Evolutionary conservation across 177 flowering plant species (phyloP), one percentile per base, ranked within the genome.

Genomic region (Vitis hybrid): DNA sequence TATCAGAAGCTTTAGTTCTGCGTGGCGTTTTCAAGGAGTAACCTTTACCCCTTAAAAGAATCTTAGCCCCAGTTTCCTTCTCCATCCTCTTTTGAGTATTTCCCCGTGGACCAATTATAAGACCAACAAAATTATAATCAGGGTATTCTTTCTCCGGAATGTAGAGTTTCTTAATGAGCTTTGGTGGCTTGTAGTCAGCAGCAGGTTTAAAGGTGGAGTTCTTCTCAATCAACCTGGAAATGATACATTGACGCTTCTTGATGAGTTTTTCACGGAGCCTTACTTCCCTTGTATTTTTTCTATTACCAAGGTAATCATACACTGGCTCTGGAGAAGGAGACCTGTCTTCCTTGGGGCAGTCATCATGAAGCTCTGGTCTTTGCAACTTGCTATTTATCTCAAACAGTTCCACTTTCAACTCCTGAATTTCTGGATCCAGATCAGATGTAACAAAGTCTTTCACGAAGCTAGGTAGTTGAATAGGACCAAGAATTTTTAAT

Each of bases 71-170:
- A 54, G 83, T 79, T 74, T 84, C 76, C 56, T 61, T 80, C 75
- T 86, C 81, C 87, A 86, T 79, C 66, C 78, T 80, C 70, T 81
- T 83, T 52, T 64, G 78, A 0, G 79, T 86, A 60, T 68, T 77
- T 24, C 87, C 89, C 4, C 76, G 67, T 4, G 85, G 89, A 2
- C 89, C 89, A 67, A 83, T 64, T 72, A 83, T 77, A 15, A 77
- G 78, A 54, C 84, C 87, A 32, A 80, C 61, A 48, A 86, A 86
- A 65, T 86, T 86, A 70, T 82, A 79, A 1, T 27, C 64, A n/a
- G 89, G 89, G 60, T 82, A 83, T 65, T 86, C 82, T 70, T 70
- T 84, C 30, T 65, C 19, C 7, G 89, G 89, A 50, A 86, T 71
- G 60, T 80, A 86, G 15, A 86, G 75, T 71, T 86, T 83, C 77